Base-by-base conservation (phyloP, 306 rosid species). In the Delonix regia region DNA sequence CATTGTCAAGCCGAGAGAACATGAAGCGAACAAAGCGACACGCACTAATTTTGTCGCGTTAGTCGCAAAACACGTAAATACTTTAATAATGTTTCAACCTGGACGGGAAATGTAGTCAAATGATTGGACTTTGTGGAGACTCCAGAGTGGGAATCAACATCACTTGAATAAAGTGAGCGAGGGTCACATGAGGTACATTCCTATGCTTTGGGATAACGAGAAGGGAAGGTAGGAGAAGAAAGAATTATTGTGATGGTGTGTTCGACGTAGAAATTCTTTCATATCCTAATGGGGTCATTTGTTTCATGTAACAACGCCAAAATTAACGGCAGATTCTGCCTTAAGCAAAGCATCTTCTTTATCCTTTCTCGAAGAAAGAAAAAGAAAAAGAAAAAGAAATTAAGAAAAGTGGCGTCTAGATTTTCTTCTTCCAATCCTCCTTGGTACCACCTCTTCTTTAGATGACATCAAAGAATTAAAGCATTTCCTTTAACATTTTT, bases 341-440 rank as follows among this genome's bases (percentile, higher is more conserved):
- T 45, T 24, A 89, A 83, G 91, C 82, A 89, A 86, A 85, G 91
- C 83, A 88, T 90, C 85, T 59, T 70, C 83, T 64, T 82, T 63
- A 33, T 49, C 12, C 74, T 82, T 69, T 83, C 64, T 65, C 42
- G 13, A 76, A 70, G 25, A 41, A 63, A 69, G 71, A 63, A 74
- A 73, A 41, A 49, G 27, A 53, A 21, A 60, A 77, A 70, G 71
- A 39, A 80, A 76, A 52, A 10, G 19, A 0, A 64, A n/a, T n/a
- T n/a, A n/a, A n/a, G n/a, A 64, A 64, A 38, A 19, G 69, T 57
- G 82, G 70, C 84, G 81, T 77, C 82, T 78, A 80, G 82, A 69
- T 81, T 41, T 74, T 18, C 16, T 62, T 62, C 81, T 77, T 81
- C 75, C 36, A 79, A 24, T 76, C 55, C 49, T 44, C 73, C 30